Conservation (phyloP, 768 basidiomycete genomes). For the Serpula lacrymans region DNA sequence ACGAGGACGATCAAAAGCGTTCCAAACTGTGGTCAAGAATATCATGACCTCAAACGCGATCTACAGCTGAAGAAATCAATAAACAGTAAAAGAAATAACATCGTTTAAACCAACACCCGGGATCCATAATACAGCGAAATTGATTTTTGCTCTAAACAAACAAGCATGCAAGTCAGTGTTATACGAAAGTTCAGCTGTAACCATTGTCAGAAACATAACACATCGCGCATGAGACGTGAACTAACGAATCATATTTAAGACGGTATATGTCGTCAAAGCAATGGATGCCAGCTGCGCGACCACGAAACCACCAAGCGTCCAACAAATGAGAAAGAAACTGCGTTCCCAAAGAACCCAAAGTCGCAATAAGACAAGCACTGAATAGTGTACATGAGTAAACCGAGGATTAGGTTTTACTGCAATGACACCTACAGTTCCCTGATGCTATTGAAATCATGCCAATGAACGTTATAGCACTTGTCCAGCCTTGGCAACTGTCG, state of each 20-base stretch:
- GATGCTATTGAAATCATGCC: slow-evolving; percentile 33
- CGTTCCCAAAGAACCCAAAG: slow-evolving; percentile 37
- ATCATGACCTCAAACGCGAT: slow-evolving; percentile 28
- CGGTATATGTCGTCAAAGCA: slow-evolving; percentile 19
- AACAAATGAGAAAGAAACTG: slow-evolving; percentile 20
- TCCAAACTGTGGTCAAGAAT: slow-evolving; percentile 26
- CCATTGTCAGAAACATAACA: not conserved
- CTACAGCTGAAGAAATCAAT: slow-evolving; percentile 10
- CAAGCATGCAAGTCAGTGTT: slow-evolving; percentile 16
- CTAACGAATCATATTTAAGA: slow-evolving; percentile 26
- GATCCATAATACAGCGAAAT: slow-evolving; percentile 22
- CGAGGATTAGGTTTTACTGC: not conserved
- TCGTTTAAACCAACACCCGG: slow-evolving; percentile 27
- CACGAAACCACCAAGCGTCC: slow-evolving; percentile 27
- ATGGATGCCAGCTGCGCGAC: slow-evolving; percentile 25
- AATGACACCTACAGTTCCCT: slow-evolving; percentile 28
- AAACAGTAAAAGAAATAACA: not conserved
- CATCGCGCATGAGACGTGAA: not conserved
- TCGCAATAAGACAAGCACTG: slow-evolving; percentile 38
- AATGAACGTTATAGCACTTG: slow-evolving; percentile 16
- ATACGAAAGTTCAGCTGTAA: slow-evolving; percentile 15
- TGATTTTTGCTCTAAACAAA: slow-evolving; percentile 14
- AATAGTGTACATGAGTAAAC: not conserved
- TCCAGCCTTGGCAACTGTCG: slow-evolving; percentile 25
- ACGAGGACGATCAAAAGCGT: slow-evolving; percentile 24